A percentile compares a stretch with the other conserved stretches of the same genome.
These are phyloP conservation scores for Xenoacremonium recifei DNA, from an alignment of 2,329 filamentous ascomycete species.

Conservation along the genomic window DNA sequence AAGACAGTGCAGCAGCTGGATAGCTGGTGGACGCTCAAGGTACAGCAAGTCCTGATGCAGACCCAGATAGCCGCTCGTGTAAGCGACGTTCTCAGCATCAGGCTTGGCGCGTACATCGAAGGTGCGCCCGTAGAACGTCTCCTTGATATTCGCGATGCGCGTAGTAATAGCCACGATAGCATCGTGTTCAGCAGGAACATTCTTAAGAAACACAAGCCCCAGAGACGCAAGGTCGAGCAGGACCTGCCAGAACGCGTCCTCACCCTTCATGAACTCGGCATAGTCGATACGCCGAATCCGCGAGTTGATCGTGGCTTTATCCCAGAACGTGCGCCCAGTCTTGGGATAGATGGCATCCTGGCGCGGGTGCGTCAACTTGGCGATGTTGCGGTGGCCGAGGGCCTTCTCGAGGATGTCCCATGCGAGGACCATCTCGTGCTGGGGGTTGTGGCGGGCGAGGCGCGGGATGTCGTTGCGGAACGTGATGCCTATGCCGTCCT, in stretches of 20 bases:
- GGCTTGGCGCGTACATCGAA: slow-evolving; percentile 85
- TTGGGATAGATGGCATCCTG: slow-evolving; percentile 28
- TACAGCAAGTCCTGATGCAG: slow-evolving; percentile 96
- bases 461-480: slow-evolving; percentile 53
- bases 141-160: slow-evolving; percentile 74
- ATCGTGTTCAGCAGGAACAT: slow-evolving; percentile 66
- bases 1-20: slow-evolving; percentile 88
- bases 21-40: slow-evolving; percentile 71
- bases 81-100: slow-evolving; percentile 85
- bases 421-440: slow-evolving; percentile 33
- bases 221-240: slow-evolving; percentile 61
- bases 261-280: slow-evolving; percentile 65
- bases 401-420: slow-evolving; percentile 37
- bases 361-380: slow-evolving; percentile 21
- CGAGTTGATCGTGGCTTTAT: slow-evolving; percentile 31
- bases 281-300: slow-evolving; percentile 64
- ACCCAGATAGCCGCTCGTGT: slow-evolving; percentile 78
- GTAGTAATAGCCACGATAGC: slow-evolving; percentile 67
- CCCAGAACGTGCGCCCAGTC: slow-evolving; percentile 41
- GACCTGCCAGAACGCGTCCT: slow-evolving; percentile 54
- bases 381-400: slow-evolving; percentile 21
- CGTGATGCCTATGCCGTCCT: slow-evolving; percentile 50
- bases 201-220: slow-evolving; percentile 75
- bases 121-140: slow-evolving; percentile 87
- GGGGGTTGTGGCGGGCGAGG: slow-evolving; percentile 24